Conservation (phyloP, 2,329 filamentous ascomycete genomes). For the Colletotrichum acutatum region DNA sequence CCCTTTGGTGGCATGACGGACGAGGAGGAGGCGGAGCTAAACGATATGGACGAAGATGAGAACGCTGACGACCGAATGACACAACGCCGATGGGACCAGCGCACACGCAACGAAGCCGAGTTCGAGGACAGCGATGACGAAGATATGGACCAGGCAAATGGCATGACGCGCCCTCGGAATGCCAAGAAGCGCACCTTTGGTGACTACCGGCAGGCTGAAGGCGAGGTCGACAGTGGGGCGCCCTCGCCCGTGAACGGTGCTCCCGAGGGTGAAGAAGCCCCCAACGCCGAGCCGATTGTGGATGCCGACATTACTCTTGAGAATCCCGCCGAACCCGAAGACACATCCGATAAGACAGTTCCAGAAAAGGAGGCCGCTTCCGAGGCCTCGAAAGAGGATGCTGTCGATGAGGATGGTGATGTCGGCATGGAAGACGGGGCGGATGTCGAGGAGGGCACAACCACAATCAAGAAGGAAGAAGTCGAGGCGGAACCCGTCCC, state of each 20-base stretch:
- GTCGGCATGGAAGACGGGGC: conserved; percentile 60
- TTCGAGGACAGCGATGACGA: conserved; percentile 92
- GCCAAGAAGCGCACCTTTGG: conserved; percentile 62
- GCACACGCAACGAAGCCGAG: conserved; percentile 80
- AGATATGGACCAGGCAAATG: conserved; percentile 79
- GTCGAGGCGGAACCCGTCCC: conserved; percentile 46
- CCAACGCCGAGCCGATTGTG: conserved; percentile 39
- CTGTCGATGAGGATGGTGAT: conserved; percentile 60
- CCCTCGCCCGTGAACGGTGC: conserved; percentile 50
- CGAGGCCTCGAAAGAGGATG: conserved; percentile 40
- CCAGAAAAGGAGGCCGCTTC: conserved; percentile 27
- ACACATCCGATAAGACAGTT: conserved; percentile 12
- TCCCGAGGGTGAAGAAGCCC: conserved; percentile 44
- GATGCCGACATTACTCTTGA: conserved; percentile 43
- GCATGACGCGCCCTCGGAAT: conserved; percentile 65
- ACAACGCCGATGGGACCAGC: conserved; percentile 84
- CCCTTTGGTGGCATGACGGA: conserved; percentile 72
- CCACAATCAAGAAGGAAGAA: conserved; percentile 53
- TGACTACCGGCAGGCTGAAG: conserved; percentile 59
- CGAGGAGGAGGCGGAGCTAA: conserved; percentile 73
- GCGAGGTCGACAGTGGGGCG: conserved; percentile 50
- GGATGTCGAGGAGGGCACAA: conserved; percentile 43
- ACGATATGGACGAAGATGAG: conserved; percentile 83
- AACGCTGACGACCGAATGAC: conserved; percentile 87
- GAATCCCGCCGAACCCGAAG: conserved; percentile 44